Evolutionary conservation across 2,329 filamentous ascomycete species (phyloP), one percentile per base, ranked within the genome.

Genomic region (Grosmannia huntii): DNA sequence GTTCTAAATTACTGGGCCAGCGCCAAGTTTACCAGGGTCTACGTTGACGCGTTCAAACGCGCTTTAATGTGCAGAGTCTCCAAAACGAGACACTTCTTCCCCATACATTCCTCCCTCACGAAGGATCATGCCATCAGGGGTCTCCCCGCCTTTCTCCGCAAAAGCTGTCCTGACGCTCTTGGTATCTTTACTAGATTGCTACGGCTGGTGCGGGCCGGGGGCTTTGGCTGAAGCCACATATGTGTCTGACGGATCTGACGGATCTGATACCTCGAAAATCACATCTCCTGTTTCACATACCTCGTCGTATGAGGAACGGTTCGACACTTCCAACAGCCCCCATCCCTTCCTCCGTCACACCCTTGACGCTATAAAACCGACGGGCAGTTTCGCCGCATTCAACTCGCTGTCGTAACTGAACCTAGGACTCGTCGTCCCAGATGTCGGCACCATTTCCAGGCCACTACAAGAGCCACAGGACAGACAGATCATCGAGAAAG

Each of bases 331-430:
- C 14, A 28, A 53, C 5, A 11, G 14, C 9, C 14, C 16, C 3
- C n/a, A 10, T 14, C 51, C 28, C 10, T 21, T 21, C 31, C 53
- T 55, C 14, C 36, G 25, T 25, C 25, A 21, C 23, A 46, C 46
- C 25, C 55, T 56, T 16, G 46, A 56, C 28, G 44, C 12, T 10
- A 56, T 56, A 27, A 49, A 56, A n/a, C 46, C 55, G 9, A 31
- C 31, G n/a, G 55, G 55, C 46, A 52, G 46, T 19, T 57, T 57
- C 27, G 55, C 55, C 6, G 27, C 55, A 5, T 57, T 57, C 33
- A 51, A 57, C 10, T 10, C 55, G 9, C 14, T 57, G 46, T 57
- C 55, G 14, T 27, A 33, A 12, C 4, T 52, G 23, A 57, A 38
- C 16, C 14, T 51, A 6, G 46, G 33, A 21, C 55, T 57, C 14